Percentiles rank a stretch among this genome's conserved stretches.
phyloP scores from a whole-genome alignment of 2,329 filamentous ascomycete genomes.

The Colletotrichum paranaense region DNA sequence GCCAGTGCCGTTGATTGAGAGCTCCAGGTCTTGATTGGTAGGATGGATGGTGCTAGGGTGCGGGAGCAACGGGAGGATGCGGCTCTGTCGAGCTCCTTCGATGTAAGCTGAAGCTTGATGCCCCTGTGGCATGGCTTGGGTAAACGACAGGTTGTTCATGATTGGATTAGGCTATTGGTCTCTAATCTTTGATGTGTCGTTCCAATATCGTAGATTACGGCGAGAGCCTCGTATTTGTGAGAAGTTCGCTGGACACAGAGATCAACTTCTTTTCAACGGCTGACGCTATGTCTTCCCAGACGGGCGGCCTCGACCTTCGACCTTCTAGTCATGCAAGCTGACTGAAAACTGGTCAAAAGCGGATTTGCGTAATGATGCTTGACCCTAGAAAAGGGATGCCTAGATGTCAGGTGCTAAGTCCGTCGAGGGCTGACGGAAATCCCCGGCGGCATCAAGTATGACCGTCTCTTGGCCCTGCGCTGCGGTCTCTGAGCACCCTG shows the following conservation, averaged over 20 bases:
- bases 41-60: too few relatives aligned
- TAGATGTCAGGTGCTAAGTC: neutral
- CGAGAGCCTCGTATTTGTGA: neutral
- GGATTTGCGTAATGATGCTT: neutral
- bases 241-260: neutral
- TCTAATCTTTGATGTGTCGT: neutral
- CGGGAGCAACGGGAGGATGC: neutral
- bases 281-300: too few relatives aligned
- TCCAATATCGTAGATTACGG: too few relatives aligned
- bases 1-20: neutral
- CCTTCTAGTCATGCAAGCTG: neutral
- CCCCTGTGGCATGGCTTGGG: neutral
- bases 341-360: too few relatives aligned
- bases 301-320: too few relatives aligned
- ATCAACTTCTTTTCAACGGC: too few relatives aligned
- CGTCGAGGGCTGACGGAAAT: neutral
- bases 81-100: neutral
- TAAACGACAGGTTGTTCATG: neutral
- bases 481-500: neutral
- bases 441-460: neutral
- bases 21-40: neutral
- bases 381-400: neutral
- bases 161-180: neutral
- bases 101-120: neutral
- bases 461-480: conserved; percentile 15